phyloP scores from a whole-genome alignment of 345 rosid species.

The Citrus sp. region DNA sequence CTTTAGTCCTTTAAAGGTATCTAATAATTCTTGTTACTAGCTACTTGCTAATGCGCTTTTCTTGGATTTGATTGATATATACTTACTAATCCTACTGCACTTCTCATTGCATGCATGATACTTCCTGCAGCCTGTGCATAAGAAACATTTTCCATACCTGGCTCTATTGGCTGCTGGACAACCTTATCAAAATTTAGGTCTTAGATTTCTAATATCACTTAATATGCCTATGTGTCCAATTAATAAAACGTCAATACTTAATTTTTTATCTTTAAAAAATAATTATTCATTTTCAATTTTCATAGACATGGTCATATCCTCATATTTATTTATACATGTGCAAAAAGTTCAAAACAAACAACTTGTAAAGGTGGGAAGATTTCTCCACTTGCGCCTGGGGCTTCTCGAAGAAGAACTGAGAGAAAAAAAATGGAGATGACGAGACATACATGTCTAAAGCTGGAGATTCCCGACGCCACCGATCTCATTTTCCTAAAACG shows the following conservation, averaged over 20 bases:
- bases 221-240: too few relatives aligned
- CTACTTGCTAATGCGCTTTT: background rate
- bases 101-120: background rate
- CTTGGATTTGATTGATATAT: background rate
- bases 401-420: conserved; percentile 7
- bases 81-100: background rate
- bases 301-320: too few relatives aligned
- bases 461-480: conserved; percentile 26
- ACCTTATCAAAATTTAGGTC: too few relatives aligned
- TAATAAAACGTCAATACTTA: too few relatives aligned
- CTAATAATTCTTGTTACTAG: background rate
- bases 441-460: conserved; percentile 74
- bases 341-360: too few relatives aligned
- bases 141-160: background rate
- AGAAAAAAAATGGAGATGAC: conserved; percentile 24
- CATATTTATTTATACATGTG: too few relatives aligned
- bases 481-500: conserved; percentile 70
- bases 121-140: background rate
- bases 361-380: conserved; percentile 18
- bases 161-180: too few relatives aligned
- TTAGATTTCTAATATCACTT: too few relatives aligned
- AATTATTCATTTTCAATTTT: too few relatives aligned
- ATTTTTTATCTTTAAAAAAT: too few relatives aligned
- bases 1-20: background rate
- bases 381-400: background rate